Conservation (phyloP, 2,329 filamentous ascomycete species). For the Biscogniauxia marginata region DNA sequence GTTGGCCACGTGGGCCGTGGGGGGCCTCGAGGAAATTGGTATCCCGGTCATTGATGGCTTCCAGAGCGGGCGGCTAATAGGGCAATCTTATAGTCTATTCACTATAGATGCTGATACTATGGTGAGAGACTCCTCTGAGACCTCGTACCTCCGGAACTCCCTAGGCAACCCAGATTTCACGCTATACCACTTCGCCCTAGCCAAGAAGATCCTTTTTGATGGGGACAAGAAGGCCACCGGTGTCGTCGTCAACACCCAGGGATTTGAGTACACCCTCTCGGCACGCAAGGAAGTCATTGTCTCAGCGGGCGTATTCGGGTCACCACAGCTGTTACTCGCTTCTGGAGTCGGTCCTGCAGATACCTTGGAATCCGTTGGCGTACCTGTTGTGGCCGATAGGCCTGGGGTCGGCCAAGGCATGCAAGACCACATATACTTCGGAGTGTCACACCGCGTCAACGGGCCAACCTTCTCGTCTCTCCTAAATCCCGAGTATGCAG, state of each 20-base stretch:
- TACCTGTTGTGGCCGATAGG: conserved; percentile 51
- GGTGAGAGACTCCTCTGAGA: conserved; percentile 16
- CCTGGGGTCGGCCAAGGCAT: conserved; percentile 63
- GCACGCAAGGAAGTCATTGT: conserved; percentile 60
- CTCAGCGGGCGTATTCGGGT: conserved; percentile 65
- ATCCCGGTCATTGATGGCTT: conserved; percentile 37
- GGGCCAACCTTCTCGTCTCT: conserved; percentile 31
- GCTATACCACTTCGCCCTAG: conserved; percentile 15
- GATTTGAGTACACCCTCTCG: conserved; percentile 22
- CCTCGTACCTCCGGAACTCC: conserved; percentile 12
- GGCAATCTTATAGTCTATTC: conserved; percentile 17
- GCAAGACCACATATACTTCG: conserved; percentile 47
- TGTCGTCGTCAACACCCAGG: conserved; percentile 20
- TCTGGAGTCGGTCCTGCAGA: conserved; percentile 38
- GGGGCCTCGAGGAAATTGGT: conserved; percentile 41
- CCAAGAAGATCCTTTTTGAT: conserved; percentile 21
- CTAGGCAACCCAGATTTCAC: conserved; percentile 15
- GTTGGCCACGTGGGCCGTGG: conserved; percentile 38
- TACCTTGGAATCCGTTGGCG: conserved; percentile 37
- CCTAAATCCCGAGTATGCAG: conserved; percentile 23
- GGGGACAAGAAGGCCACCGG: conserved; percentile 15
- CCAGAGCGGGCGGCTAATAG: conserved; percentile 38
- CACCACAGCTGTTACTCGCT: conserved; percentile 48
- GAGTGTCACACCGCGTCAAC: conserved; percentile 34
- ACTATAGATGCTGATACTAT: conserved; percentile 17